Percentiles rank a stretch among this genome's conserved stretches.
Evolutionary conservation across 2,329 filamentous ascomycete genomes (phyloP).

Genomic region (Metarhizium sp.): DNA sequence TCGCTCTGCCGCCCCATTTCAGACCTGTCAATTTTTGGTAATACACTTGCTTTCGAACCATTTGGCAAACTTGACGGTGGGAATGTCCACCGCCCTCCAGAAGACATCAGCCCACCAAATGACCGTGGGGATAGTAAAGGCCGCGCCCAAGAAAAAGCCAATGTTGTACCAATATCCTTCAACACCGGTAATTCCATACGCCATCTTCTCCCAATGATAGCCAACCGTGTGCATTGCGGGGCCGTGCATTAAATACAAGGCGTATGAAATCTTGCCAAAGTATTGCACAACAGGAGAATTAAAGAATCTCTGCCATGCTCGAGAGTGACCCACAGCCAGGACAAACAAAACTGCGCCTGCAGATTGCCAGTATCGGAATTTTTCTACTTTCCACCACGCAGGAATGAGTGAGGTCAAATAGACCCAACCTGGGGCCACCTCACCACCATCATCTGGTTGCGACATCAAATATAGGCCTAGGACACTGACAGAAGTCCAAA

Average conservation of each 20-base stretch:
- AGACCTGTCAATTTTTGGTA: constrained; percentile 15
- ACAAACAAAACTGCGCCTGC: constrained; percentile 44
- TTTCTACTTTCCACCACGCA: constrained; percentile 35
- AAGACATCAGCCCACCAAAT: constrained; percentile 48
- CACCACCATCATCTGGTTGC: constrained; percentile 25
- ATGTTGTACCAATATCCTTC: constrained; percentile 34
- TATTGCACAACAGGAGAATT: constrained; percentile 42
- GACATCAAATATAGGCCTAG: constrained; percentile 41
- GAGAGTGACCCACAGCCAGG: constrained; percentile 36
- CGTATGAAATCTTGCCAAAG: constrained; percentile 50
- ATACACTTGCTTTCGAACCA: constrained; percentile 41
- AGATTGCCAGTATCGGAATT: constrained; percentile 48
- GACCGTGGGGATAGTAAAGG: constrained; percentile 40
- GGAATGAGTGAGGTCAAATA: constrained; percentile 39
- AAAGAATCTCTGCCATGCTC: constrained; percentile 40
- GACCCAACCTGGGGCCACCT: constrained; percentile 44
- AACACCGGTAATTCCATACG: constrained; percentile 36
- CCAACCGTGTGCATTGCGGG: constrained; percentile 43
- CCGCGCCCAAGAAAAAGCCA: constrained; percentile 36
- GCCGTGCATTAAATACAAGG: constrained; percentile 53
- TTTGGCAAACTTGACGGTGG: constrained; percentile 45
- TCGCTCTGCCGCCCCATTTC: neutral
- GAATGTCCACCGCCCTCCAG: constrained; percentile 45
- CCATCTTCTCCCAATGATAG: constrained; percentile 40
- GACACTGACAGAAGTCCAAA: constrained; percentile 35